Evolutionary conservation across 116 monocot species (phyloP).

Genomic region (Iris pallida): DNA sequence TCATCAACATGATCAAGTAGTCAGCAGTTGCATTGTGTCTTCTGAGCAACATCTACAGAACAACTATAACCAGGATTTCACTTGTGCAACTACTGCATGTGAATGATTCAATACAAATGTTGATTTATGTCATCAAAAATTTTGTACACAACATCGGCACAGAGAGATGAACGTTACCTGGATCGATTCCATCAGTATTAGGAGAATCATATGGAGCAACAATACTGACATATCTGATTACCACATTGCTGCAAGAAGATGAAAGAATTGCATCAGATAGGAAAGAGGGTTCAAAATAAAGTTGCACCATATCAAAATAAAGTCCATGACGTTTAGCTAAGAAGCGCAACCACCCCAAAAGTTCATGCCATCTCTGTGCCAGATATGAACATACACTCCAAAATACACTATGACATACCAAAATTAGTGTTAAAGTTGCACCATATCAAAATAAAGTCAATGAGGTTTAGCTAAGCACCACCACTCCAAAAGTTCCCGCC

Average conservation of each 20-base stretch:
- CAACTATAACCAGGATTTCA: background rate
- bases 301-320: background rate
- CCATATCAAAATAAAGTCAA: background rate
- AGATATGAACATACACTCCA: background rate
- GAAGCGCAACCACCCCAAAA: background rate
- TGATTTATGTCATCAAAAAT: too few relatives aligned
- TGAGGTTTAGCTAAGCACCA: background rate
- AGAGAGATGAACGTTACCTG: conserved; percentile 34
- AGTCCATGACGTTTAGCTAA: background rate
- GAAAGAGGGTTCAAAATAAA: background rate
- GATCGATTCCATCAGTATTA: conserved; percentile 88
- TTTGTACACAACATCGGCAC: too few relatives aligned
- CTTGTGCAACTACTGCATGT: background rate
- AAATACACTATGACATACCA: too few relatives aligned
- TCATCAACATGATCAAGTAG: background rate
- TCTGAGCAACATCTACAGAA: background rate
- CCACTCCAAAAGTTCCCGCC: background rate
- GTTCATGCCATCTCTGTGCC: background rate
- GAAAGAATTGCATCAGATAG: conserved; percentile 9
- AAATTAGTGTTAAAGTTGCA: background rate
- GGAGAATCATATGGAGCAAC: conserved; percentile 82
- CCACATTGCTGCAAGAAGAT: conserved; percentile 60
- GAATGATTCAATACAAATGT: background rate
- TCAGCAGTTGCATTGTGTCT: background rate
- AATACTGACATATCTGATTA: conserved; percentile 49